Conservation (phyloP, 164 flowering plant species). For the Cinnamomum micranthum region DNA sequence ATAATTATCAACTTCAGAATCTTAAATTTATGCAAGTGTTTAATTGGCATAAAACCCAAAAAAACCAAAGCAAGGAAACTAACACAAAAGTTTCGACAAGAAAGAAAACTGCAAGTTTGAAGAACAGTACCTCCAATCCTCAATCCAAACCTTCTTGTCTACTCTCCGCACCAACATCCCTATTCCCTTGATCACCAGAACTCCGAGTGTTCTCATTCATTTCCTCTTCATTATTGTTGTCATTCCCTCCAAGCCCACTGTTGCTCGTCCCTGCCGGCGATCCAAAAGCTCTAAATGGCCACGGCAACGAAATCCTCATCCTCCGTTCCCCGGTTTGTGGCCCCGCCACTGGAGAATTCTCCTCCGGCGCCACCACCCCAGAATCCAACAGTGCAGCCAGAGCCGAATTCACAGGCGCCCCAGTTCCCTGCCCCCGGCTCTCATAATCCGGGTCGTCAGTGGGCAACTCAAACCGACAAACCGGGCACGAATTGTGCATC, state of each 20-base stretch:
- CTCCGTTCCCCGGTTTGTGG: slow-evolving; percentile 39
- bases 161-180: slow-evolving; percentile 29
- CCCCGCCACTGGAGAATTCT: slow-evolving; percentile 16
- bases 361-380: slow-evolving; percentile 13
- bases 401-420: background rate
- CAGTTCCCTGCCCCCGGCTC: slow-evolving; percentile 13
- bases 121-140: slow-evolving; percentile 9
- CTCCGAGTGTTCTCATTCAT: slow-evolving; percentile 25
- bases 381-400: slow-evolving; percentile 17
- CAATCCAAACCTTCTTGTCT: slow-evolving; percentile 55
- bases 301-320: slow-evolving; percentile 56
- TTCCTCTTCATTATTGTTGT: slow-evolving; percentile 1
- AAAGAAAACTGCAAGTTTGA: background rate
- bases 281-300: slow-evolving; percentile 45
- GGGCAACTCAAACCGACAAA: slow-evolving; percentile 79
- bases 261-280: slow-evolving; percentile 45
- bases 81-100: too few species aligned
- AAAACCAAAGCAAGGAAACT: too few species aligned
- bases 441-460: slow-evolving; percentile 84
- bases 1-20: too few species aligned
- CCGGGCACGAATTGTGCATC: slow-evolving; percentile 84
- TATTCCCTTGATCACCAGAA: slow-evolving; percentile 19
- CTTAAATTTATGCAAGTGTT: too few species aligned
- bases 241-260: slow-evolving; percentile 23
- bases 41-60: too few species aligned